Evolutionary conservation across 495 filamentous ascomycete genomes (phyloP).

Genomic region (Aspergillus nanangensis): DNA sequence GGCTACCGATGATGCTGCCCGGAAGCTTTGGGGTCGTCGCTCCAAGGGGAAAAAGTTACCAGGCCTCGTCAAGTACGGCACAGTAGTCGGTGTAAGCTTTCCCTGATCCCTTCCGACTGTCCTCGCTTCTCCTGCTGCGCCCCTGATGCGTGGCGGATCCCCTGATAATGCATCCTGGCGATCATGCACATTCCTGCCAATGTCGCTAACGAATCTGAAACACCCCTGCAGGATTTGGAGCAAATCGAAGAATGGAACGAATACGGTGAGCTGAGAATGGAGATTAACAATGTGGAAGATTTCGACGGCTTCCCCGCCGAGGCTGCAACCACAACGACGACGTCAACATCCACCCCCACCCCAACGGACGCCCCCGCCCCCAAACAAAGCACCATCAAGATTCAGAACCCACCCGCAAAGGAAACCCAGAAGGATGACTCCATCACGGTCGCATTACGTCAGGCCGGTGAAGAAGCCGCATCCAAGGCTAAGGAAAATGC

Average conservation of each 20-base stretch:
- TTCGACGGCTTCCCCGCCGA: constrained; percentile 28
- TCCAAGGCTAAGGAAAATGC: constrained; percentile 45
- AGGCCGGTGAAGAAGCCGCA: constrained; percentile 67
- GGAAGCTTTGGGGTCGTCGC: constrained; percentile 84
- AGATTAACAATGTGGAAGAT: constrained; percentile 51
- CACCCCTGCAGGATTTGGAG: constrained; percentile 76
- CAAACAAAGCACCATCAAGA: constrained; percentile 38
- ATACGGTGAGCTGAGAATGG: constrained; percentile 88
- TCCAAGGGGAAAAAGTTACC: constrained; percentile 80
- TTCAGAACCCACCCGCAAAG: constrained; percentile 37
- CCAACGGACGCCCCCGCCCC: constrained; percentile 29
- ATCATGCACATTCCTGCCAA: too few relatives aligned
- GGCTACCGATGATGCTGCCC: constrained; percentile 85
- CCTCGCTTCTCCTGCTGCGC: too few relatives aligned
- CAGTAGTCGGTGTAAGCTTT: constrained; percentile 73
- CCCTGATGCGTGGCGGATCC: too few relatives aligned
- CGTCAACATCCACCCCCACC: constrained; percentile 30
- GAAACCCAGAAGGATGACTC: constrained; percentile 28
- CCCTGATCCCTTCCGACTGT: neutral
- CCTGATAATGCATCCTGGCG: too few relatives aligned
- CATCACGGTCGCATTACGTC: constrained; percentile 53
- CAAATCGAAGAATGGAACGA: constrained; percentile 99
- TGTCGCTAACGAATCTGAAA: too few relatives aligned
- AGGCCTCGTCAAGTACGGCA: constrained; percentile 80
- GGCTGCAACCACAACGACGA: constrained; percentile 15